phyloP scores from a whole-genome alignment of 805 yeast genomes.

The Candida adriatica region DNA sequence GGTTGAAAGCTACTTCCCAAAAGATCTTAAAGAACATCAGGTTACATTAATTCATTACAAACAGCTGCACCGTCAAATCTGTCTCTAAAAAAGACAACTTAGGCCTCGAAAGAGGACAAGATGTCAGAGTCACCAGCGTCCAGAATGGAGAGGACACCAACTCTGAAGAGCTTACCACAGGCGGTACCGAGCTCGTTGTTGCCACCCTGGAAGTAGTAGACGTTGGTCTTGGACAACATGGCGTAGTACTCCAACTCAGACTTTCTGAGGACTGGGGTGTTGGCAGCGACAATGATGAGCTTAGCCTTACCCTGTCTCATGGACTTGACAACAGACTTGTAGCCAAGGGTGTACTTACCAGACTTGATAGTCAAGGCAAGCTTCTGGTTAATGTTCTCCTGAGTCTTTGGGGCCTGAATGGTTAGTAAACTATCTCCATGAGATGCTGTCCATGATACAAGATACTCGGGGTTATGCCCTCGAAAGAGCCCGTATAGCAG shows the following conservation, averaged over 20 bases:
- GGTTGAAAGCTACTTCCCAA: too few species aligned
- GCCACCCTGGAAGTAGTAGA: slow-evolving; percentile 99
- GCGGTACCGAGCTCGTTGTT: slow-evolving; percentile 99
- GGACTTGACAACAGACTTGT: slow-evolving; percentile 97
- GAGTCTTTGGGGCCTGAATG: slow-evolving; percentile 85
- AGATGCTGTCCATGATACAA: background rate
- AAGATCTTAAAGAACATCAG: slow-evolving; percentile 5
- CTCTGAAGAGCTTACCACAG: slow-evolving; percentile 99
- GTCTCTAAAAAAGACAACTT: slow-evolving; percentile 9
- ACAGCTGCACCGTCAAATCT: too few species aligned
- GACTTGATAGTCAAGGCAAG: slow-evolving; percentile 97
- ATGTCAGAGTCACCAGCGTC: slow-evolving; percentile 99
- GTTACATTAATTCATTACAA: slow-evolving; percentile 3
- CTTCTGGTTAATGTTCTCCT: slow-evolving; percentile 96
- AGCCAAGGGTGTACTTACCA: slow-evolving; percentile 99
- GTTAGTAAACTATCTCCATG: slow-evolving; percentile 31
- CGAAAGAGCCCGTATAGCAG: slow-evolving; percentile 1
- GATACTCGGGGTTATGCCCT: slow-evolving; percentile 1
- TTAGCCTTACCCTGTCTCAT: slow-evolving; percentile 99
- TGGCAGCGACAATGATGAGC: slow-evolving; percentile 95
- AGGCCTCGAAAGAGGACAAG: slow-evolving; percentile 47
- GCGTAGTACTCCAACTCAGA: slow-evolving; percentile 99
- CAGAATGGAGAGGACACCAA: slow-evolving; percentile 90
- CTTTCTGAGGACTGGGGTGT: slow-evolving; percentile 99
- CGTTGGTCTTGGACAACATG: slow-evolving; percentile 95